Base-by-base conservation (phyloP, 495 filamentous ascomycete genomes). In the Penicillium dipodomyicola region DNA sequence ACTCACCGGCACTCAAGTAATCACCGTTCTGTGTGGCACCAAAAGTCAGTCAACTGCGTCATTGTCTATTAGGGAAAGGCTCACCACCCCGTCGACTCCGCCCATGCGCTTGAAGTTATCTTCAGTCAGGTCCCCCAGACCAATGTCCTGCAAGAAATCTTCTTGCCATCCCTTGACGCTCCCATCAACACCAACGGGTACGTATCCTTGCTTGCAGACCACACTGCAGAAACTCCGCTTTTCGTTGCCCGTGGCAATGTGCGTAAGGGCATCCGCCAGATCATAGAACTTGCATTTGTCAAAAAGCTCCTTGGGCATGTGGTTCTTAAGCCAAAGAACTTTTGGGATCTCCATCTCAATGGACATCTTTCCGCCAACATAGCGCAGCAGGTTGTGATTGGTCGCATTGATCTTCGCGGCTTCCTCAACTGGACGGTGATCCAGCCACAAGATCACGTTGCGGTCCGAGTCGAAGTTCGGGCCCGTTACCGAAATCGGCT, bases 281-380 rank as follows among this genome's bases (percentile, higher is more conserved):
- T 98, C 94, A 67, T 93, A 98, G 68, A 98, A 98, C 67, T 95
- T 96, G 83, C 92, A 96, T 52, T 87, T 84, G 46, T 84, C 84
- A 67, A 96, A 98, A 12, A 93, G 77, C 54, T 94, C 90, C 49
- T 85, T 78, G n/a, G 94, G 89, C 94, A 98, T 97, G 72, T 97
- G 80, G 67, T 95, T 94, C 80, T 97, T 97, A 62, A 98, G 76
- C 94, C 94, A 98, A 23, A 97, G 78, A 1, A 96, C 90, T 67
- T 98, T 98, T 23, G 94, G 94, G 25, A 97, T 91, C 68, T 98
- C 94, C 94, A 98, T 98, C 77, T 98, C 94, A 61, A 96, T 89
- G 64, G 89, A 95, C 94, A 98, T 97, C 63, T 84, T 92, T 39
- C 94, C 93, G 45, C 94, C 94, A 5, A 98, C 93, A 71, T 97